phyloP scores from a whole-genome alignment of 2,329 filamentous ascomycete species.

The Paraconiothyrium brasiliense region DNA sequence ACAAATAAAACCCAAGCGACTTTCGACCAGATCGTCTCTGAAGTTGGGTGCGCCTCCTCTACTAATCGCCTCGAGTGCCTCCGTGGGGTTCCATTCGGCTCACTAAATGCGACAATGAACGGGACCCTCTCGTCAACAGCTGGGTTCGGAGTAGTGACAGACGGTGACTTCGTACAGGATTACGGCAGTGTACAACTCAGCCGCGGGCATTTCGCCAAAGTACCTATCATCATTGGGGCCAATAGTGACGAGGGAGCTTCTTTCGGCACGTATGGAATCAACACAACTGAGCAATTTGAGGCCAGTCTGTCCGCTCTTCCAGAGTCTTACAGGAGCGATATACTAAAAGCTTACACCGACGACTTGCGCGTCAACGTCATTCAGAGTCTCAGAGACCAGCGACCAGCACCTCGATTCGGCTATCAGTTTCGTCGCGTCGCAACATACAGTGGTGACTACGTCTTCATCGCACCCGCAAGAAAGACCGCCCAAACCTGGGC shows the following conservation, averaged over 20 bases:
- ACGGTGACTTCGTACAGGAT: constrained; percentile 63
- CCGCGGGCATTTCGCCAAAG: constrained; percentile 67
- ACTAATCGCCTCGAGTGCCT: constrained; percentile 55
- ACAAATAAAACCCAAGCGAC: constrained; percentile 62
- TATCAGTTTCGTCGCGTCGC: constrained; percentile 61
- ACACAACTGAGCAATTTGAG: constrained; percentile 62
- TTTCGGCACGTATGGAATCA: constrained; percentile 62
- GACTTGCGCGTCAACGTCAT: constrained; percentile 26
- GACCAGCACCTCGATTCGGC: constrained; percentile 26
- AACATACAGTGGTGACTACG: constrained; percentile 59
- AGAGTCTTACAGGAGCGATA: neutral
- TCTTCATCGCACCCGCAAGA: constrained; percentile 64
- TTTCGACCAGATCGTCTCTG: constrained; percentile 49
- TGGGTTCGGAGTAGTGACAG: constrained; percentile 50
- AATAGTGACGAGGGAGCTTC: constrained; percentile 71
- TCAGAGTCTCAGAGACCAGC: constrained; percentile 20
- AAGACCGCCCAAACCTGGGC: constrained; percentile 60
- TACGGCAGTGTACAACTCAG: constrained; percentile 61
- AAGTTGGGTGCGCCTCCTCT: constrained; percentile 58
- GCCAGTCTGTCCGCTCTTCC: constrained; percentile 27
- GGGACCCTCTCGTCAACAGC: constrained; percentile 23
- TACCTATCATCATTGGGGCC: constrained; percentile 68
- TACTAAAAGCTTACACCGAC: constrained; percentile 30
- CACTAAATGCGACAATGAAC: constrained; percentile 59
- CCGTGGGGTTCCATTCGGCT: constrained; percentile 67